Base-by-base conservation (phyloP, 2,329 filamentous ascomycete species). In the Xylariaceae sp. region DNA sequence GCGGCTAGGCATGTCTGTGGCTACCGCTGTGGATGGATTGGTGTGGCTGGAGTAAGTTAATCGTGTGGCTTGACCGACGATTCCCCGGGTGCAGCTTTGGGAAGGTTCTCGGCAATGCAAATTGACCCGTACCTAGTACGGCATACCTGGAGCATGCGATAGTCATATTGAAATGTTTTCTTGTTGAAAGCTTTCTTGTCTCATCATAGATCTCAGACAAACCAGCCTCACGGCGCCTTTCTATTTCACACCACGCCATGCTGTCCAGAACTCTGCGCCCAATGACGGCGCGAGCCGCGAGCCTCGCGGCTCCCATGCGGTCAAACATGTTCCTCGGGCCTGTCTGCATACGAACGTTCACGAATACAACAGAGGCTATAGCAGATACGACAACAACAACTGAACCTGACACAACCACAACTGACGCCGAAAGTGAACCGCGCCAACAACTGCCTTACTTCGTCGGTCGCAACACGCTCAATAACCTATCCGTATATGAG, bases 401-500 rank as follows among this genome's bases (percentile, higher is more conserved):
- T 32, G 9, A 39, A 49, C 18, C 54, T 49, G 42, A 45, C 16
- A 18, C 56, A 34, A 53, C 51, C 18, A 16, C 50, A 16, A 36
- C 32, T 40, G 34, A 4, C 45, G 51, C 56, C 32, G 26, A 37
- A 1, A 26, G 30, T 36, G 9, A 22, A 50, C 53, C 56, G 51
- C 59, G 63, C n/a, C 63, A 16, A 72, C 70, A 76, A 46, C 70
- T 82, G 29, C 79, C 82, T 10, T 96, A 91, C 75, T 79, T 85
- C 64, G 79, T 97, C 60, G 76, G 77, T 48, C 86, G 90, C 57
- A 92, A 89, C 2, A 74, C 77, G 1, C 85, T 81, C 36, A 81
- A 84, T 45, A 83, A 89, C 61, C 75, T 94, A 2, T 84, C 89
- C 21, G 80, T 97, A 42, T 99, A 97, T 73, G 76, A 84, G 15